Conservation (phyloP, 306 rosid species). For the Vigna nakashimae region DNA sequence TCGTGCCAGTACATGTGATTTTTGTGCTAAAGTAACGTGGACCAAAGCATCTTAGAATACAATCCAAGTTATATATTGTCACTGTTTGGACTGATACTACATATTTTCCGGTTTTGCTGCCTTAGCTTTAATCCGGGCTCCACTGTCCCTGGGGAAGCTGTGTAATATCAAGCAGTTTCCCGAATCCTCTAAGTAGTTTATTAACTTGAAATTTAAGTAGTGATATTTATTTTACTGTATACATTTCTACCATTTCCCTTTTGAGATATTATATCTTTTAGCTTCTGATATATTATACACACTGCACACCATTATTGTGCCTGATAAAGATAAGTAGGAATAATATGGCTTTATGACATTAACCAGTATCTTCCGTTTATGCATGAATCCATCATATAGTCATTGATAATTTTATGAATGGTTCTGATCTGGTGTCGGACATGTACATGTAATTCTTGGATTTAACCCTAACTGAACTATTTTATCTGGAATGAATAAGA, state of each 20-base stretch:
- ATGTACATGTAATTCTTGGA: slow-evolving; percentile 24
- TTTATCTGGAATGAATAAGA: slow-evolving; percentile 18
- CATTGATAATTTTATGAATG: background rate
- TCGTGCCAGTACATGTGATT: slow-evolving; percentile 2
- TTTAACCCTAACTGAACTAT: background rate
- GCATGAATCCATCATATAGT: slow-evolving; percentile 30
- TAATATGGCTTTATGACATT: background rate
- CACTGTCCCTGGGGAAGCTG: background rate
- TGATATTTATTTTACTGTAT: background rate
- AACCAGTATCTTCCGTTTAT: slow-evolving; percentile 6
- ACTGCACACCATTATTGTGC: background rate
- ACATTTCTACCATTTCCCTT: background rate
- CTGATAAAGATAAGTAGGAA: background rate
- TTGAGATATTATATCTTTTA: background rate
- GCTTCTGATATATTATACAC: background rate
- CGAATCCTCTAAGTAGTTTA: slow-evolving; percentile 20
- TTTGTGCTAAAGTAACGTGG: slow-evolving; percentile 15
- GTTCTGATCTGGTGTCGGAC: slow-evolving; percentile 33
- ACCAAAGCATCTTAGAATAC: background rate
- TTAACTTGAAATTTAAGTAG: slow-evolving; percentile 30
- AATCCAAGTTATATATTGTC: slow-evolving; percentile 5
- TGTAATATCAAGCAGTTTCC: slow-evolving; percentile 16
- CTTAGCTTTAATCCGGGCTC: background rate
- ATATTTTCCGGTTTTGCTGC: slow-evolving; percentile 30
- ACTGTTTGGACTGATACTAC: slow-evolving; percentile 35